These are phyloP conservation scores for Xylaria curta DNA, from an alignment of 495 filamentous ascomycete genomes.

Conservation along the genomic window DNA sequence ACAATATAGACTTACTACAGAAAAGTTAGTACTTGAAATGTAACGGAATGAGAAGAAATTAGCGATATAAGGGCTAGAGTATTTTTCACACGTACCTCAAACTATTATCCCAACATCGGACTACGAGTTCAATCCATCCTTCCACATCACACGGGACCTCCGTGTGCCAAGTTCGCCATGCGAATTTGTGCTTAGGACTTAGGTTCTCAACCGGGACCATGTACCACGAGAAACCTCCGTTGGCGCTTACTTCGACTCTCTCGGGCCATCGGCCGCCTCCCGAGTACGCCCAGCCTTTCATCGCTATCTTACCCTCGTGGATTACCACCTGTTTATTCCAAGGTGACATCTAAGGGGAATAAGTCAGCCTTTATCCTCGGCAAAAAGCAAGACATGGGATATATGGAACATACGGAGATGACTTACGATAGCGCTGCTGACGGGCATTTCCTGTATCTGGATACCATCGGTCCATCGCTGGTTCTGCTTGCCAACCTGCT, in stretches of 20 bases:
- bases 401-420: not conserved
- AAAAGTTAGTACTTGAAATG: not conserved
- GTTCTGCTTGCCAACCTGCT: constrained; percentile 68
- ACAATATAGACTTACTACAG: constrained; percentile 7
- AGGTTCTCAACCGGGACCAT: constrained; percentile 58
- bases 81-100: constrained; percentile 42
- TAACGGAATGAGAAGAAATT: not conserved
- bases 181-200: constrained; percentile 59
- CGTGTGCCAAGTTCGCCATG: constrained; percentile 61
- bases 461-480: constrained; percentile 58
- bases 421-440: constrained; percentile 58
- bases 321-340: constrained; percentile 58
- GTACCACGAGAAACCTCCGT: constrained; percentile 67
- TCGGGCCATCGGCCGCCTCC: constrained; percentile 66
- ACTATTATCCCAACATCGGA: constrained; percentile 65
- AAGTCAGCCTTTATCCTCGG: not conserved
- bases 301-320: constrained; percentile 59
- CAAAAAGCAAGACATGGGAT: not conserved
- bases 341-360: constrained; percentile 50
- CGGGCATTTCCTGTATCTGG: constrained; percentile 70
- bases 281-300: constrained; percentile 66
- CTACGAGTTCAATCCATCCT: constrained; percentile 64
- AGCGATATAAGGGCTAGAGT: not conserved
- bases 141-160: constrained; percentile 63
- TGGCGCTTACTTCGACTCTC: constrained; percentile 61